These are phyloP conservation scores for Trichoderma oligosporum DNA, from an alignment of 2,329 filamentous ascomycete genomes.

Conservation along the genomic window DNA sequence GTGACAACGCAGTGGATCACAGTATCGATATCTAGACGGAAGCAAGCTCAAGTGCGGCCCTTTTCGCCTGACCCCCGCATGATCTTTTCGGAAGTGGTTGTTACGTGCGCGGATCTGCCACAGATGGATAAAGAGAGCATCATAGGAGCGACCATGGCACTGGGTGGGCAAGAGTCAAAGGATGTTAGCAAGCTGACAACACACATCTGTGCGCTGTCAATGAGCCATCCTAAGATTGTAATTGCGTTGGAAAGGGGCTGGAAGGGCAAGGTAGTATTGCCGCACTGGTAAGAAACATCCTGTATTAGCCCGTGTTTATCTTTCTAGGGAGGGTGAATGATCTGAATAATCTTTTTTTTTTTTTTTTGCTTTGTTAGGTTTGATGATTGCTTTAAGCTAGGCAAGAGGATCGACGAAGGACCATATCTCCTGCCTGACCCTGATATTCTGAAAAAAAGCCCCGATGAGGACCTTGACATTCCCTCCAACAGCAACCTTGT, in stretches of 20 bases:
- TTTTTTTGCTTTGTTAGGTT: slow-evolving; percentile 76
- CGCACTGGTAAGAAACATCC: slow-evolving; percentile 71
- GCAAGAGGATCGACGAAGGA: slow-evolving; percentile 81
- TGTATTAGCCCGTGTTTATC: too few relatives aligned
- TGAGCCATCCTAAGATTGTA: slow-evolving; percentile 69
- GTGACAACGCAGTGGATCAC: slow-evolving; percentile 79
- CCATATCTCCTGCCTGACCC: slow-evolving; percentile 86
- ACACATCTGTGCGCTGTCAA: slow-evolving; percentile 78
- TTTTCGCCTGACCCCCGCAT: slow-evolving; percentile 88
- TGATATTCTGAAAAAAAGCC: slow-evolving; percentile 64
- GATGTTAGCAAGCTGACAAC: slow-evolving; percentile 72
- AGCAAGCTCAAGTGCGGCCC: slow-evolving; percentile 72
- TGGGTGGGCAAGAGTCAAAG: slow-evolving; percentile 78
- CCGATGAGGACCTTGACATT: slow-evolving; percentile 54
- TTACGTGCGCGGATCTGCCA: slow-evolving; percentile 82
- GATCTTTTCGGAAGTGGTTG: slow-evolving; percentile 80
- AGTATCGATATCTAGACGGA: slow-evolving; percentile 63
- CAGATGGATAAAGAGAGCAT: slow-evolving; percentile 87
- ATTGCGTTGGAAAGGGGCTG: slow-evolving; percentile 61
- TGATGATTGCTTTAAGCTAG: slow-evolving; percentile 90
- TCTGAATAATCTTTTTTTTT: too few relatives aligned
- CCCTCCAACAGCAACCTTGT: slow-evolving; percentile 58
- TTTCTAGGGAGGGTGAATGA: too few relatives aligned
- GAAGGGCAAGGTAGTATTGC: slow-evolving; percentile 78
- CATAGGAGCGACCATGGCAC: slow-evolving; percentile 79